Conservation (phyloP, 441 rosid genomes). For the Corymbia citriodora region DNA sequence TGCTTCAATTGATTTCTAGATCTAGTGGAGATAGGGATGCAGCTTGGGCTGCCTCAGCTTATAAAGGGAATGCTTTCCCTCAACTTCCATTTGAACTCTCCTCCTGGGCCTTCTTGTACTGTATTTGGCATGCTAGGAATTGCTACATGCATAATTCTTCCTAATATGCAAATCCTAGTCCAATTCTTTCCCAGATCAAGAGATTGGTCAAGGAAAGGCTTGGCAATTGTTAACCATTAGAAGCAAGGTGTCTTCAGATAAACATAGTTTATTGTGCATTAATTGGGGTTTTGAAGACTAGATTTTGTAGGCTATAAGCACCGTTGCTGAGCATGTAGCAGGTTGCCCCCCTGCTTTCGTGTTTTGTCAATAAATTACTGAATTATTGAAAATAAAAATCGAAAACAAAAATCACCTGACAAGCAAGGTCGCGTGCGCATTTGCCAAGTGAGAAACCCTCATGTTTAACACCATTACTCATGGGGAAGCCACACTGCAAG, state of each 20-base stretch:
- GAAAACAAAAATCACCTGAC: constrained; percentile 52
- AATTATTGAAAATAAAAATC: background rate
- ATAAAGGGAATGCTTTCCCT: background rate
- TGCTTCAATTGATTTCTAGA: background rate
- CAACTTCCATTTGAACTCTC: background rate
- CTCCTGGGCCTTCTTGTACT: background rate
- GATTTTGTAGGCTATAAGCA: background rate
- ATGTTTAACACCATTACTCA: constrained; percentile 68
- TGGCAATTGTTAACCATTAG: background rate
- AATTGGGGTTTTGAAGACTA: background rate
- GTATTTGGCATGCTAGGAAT: background rate
- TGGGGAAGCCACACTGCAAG: constrained; percentile 59
- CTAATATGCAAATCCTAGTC: background rate
- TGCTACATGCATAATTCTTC: background rate
- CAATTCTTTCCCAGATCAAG: background rate
- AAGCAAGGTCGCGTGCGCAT: constrained; percentile 77
- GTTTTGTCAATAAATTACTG: background rate
- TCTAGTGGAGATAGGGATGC: background rate
- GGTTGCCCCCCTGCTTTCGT: background rate
- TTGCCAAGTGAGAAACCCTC: constrained; percentile 51
- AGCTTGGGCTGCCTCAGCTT: background rate
- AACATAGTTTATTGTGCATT: background rate
- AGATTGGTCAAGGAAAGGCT: background rate
- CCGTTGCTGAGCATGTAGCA: background rate
- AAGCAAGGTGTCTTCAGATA: background rate